These are phyloP conservation scores for Arxiozyma heterogenica DNA, from an alignment of 1,139 yeast species.

Conservation along the genomic window DNA sequence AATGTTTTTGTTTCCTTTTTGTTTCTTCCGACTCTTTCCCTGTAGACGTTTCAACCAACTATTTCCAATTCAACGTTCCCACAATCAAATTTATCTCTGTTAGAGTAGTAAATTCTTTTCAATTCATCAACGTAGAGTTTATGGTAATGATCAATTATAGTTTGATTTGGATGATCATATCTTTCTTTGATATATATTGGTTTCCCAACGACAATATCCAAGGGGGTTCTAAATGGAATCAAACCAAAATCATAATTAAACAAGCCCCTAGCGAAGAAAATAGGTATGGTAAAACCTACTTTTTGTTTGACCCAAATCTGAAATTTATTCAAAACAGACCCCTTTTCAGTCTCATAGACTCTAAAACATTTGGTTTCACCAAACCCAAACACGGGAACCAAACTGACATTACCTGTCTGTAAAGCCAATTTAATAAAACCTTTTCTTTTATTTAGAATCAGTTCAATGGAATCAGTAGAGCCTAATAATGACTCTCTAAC, in stretches of 20 bases:
- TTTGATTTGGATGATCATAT: slow-evolving; percentile 37
- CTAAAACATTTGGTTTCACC: slow-evolving; percentile 83
- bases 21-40: background rate
- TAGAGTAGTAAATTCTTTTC: slow-evolving; percentile 54
- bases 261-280: slow-evolving; percentile 86
- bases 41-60: slow-evolving; percentile 15
- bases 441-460: slow-evolving; percentile 68
- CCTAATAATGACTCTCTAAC: slow-evolving; percentile 83
- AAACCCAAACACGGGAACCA: slow-evolving; percentile 86
- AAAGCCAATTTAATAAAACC: slow-evolving; percentile 87
- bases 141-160: slow-evolving; percentile 64
- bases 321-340: slow-evolving; percentile 43
- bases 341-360: slow-evolving; percentile 47
- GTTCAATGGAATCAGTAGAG: slow-evolving; percentile 47
- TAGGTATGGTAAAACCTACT: slow-evolving; percentile 79
- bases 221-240: slow-evolving; percentile 74
- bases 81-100: slow-evolving; percentile 53
- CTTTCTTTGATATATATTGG: slow-evolving; percentile 63
- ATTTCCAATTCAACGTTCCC: slow-evolving; percentile 37
- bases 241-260: slow-evolving; percentile 90
- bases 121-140: slow-evolving; percentile 60
- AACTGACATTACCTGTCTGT: slow-evolving; percentile 61
- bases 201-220: slow-evolving; percentile 69
- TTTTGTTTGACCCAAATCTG: slow-evolving; percentile 65
- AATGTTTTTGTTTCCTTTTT: no score